These are phyloP conservation scores for Takashimella koratensis DNA, from an alignment of 1,284 basidiomycete genomes.

Conservation along the genomic window DNA sequence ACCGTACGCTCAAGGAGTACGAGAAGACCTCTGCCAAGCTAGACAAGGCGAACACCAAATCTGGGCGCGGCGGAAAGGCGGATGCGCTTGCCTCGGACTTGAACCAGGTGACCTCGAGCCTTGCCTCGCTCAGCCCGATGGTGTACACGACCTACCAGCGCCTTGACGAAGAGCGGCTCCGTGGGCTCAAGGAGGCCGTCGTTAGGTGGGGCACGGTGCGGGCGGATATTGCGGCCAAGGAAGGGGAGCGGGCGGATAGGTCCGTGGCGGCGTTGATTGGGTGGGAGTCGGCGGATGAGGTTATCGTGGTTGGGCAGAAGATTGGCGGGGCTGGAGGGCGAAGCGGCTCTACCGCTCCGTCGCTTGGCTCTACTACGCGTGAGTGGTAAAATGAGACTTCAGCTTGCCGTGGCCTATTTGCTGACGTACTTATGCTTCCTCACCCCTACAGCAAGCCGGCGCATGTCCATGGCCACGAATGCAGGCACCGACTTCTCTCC, in stretches of 20 bases:
- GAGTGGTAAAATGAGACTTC: too few species aligned
- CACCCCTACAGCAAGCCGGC: conserved; percentile 4
- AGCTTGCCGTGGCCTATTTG: too few species aligned
- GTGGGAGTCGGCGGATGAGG: conserved; percentile 45
- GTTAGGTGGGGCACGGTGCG: conserved; percentile 47
- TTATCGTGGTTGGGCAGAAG: conserved; percentile 30
- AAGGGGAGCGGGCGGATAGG: conserved; percentile 41
- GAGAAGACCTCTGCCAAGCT: conserved; percentile 43
- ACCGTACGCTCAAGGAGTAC: conserved; percentile 45
- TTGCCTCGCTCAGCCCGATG: conserved; percentile 39
- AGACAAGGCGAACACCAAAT: conserved; percentile 48
- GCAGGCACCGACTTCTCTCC: conserved; percentile 29
- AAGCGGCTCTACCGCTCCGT: not conserved
- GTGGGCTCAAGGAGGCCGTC: conserved; percentile 43
- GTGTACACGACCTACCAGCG: conserved; percentile 45
- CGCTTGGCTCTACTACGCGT: conserved; percentile 15
- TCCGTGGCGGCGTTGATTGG: conserved; percentile 36
- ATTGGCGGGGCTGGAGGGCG: conserved; percentile 25
- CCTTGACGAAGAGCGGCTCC: conserved; percentile 43
- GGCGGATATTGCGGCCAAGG: conserved; percentile 40
- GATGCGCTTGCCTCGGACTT: conserved; percentile 37
- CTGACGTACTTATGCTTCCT: not conserved
- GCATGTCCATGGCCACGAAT: conserved; percentile 8
- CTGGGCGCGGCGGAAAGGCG: conserved; percentile 26
- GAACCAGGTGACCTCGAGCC: conserved; percentile 29